Evolutionary conservation across 768 basidiomycete genomes (phyloP).

Genomic region (Kwoniella europaea): DNA sequence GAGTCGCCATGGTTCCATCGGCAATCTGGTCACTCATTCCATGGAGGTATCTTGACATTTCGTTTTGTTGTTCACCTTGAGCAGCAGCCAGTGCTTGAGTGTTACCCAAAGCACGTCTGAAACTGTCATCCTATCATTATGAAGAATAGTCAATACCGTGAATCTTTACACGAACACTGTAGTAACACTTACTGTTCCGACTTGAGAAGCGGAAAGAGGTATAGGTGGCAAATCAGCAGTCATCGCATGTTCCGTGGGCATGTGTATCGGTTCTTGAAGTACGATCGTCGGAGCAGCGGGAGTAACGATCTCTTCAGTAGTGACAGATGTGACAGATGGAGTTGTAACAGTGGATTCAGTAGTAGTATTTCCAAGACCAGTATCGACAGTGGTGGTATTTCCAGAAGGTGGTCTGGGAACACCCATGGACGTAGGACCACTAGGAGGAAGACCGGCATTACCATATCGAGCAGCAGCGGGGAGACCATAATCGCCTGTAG

Average conservation of each 20-base stretch:
- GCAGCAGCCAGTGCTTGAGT: constrained; percentile 49
- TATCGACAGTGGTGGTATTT: constrained; percentile 35
- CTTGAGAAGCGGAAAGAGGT: constrained; percentile 17
- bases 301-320: constrained; percentile 40
- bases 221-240: constrained; percentile 22
- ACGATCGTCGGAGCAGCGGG: constrained; percentile 27
- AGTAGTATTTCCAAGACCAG: constrained; percentile 46
- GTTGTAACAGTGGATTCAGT: constrained; percentile 43
- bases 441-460: constrained; percentile 32
- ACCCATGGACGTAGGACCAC: constrained; percentile 28
- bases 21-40: constrained; percentile 53
- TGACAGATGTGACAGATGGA: constrained; percentile 35
- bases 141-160: not conserved
- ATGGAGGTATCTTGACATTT: constrained; percentile 56
- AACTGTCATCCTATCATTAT: constrained; percentile 37
- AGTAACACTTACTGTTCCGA: constrained; percentile 8
- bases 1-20: constrained; percentile 34
- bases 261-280: constrained; percentile 20
- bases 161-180: too few relatives aligned
- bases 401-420: constrained; percentile 18
- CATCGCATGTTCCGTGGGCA: not conserved
- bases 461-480: constrained; percentile 51
- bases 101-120: constrained; percentile 46
- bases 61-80: constrained; percentile 56
- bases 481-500: constrained; percentile 53